A percentile compares a stretch with the other conserved stretches of the same genome.
phyloP scores from a whole-genome alignment of 352 stramenopile species.

The Phytophthora pistaciae region DNA sequence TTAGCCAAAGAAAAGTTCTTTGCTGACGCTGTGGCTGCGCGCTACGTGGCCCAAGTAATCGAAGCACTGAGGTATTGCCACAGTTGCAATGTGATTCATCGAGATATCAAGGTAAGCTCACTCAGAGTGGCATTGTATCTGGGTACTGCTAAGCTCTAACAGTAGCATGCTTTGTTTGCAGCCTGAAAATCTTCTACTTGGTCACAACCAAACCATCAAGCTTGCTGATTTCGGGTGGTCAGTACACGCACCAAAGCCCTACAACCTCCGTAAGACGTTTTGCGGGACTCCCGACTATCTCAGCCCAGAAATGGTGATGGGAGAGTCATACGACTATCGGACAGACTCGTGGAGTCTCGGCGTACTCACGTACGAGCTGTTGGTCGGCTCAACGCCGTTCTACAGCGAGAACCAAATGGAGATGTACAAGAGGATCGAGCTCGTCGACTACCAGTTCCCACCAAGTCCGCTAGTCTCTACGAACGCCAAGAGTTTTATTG shows the following conservation, averaged over 20 bases:
- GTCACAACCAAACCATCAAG: conserved; percentile 81
- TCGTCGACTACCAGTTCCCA: conserved; percentile 70
- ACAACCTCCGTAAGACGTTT: conserved; percentile 72
- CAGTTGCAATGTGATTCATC: conserved; percentile 84
- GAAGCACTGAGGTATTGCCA: conserved; percentile 84
- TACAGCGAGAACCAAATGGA: conserved; percentile 82
- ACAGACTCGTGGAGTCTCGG: conserved; percentile 88
- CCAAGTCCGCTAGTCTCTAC: conserved; percentile 54
- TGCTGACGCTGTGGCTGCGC: conserved; percentile 52
- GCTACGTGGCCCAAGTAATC: conserved; percentile 84
- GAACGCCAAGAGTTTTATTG: conserved; percentile 73
- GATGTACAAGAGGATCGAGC: conserved; percentile 83
- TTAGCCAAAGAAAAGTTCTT: conserved; percentile 70
- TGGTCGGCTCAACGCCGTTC: conserved; percentile 85
- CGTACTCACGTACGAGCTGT: conserved; percentile 84
- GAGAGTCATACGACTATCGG: conserved; percentile 67
- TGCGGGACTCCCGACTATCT: conserved; percentile 90
- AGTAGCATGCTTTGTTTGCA: conserved; percentile 25
- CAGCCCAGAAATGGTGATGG: conserved; percentile 83
- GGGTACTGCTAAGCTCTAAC: conserved; percentile 2
- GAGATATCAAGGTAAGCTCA: conserved; percentile 85
- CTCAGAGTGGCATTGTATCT: not conserved
- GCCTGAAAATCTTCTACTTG: conserved; percentile 88
- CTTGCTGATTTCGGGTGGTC: conserved; percentile 91
- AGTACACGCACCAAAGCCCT: conserved; percentile 74